Evolutionary conservation across 129 eudicot genomes (phyloP), one percentile per base, ranked within the genome.

Genomic region (Centaurea solstitialis): DNA sequence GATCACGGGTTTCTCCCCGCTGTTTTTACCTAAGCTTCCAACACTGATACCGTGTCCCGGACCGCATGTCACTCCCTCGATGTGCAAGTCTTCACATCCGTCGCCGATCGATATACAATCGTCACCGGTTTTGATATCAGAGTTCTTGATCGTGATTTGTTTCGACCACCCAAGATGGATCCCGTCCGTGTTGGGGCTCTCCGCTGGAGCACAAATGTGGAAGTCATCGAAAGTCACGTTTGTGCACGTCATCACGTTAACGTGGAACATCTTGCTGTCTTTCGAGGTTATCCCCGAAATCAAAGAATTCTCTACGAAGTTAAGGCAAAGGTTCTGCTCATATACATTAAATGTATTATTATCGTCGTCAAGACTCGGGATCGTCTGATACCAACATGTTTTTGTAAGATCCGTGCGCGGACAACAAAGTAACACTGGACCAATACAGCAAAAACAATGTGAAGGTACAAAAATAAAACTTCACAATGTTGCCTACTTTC

Each of bases 11-110:
- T 88, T 80, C 74, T 92, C 97, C 0, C 61, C 78, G 0, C 41
- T 5, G 67, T 77, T 72, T 57, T 65, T 87, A 1, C 97, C 97
- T 26, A 92, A 90, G n/a, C 97, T 92, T 40, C 97, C 97, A 0
- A 92, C 80, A 20, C 91, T 87, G 62, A 92, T 88, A 13, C 97
- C 94, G 43, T 92, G 97, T 33, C 97, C 97, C 4, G 95, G 97
- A 11, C 95, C 95, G 23, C 97, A 92, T 15, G 73, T 73, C 35
- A 88, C 91, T 1, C 84, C 81, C 8, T 79, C 72, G 0, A 92
- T 78, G 28, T 59, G 70, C 41, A 90, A 22, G 1, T 90, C 69
- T 40, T 71, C 39, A 15, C 86, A 66, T 15, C 85, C 97, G 28
- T 92, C 93, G 4, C 91, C 95, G 2, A 92, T 76, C 13, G 95